A percentile compares a stretch with the other conserved stretches of the same genome.
These are phyloP conservation scores for Spathaspora arborariae DNA, from an alignment of 805 yeast genomes.

Conservation along the genomic window DNA sequence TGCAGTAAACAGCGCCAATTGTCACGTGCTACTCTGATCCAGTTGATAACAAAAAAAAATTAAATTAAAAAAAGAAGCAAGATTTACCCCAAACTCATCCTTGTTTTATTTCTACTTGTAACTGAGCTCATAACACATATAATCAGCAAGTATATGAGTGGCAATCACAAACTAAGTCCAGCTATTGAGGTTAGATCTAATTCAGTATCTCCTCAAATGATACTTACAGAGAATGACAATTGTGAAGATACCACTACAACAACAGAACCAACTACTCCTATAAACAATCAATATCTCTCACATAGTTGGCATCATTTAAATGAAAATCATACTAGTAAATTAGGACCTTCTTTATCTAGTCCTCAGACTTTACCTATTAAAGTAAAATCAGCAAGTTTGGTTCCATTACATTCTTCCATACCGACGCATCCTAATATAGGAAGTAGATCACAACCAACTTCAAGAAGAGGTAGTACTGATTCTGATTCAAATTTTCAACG, in stretches of 20 bases:
- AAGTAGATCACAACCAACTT: constrained; percentile 4
- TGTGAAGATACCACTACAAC: not conserved
- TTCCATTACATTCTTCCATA: not conserved
- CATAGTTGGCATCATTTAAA: constrained; percentile 7
- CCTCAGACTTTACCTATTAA: not conserved
- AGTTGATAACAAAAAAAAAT: not conserved
- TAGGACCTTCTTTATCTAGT: not conserved
- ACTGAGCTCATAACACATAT: no score
- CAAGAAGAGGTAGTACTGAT: constrained; percentile 9
- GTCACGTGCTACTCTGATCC: not conserved
- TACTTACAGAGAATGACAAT: not conserved
- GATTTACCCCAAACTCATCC: no score
- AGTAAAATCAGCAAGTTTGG: not conserved
- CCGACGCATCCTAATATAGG: not conserved
- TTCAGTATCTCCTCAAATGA: not conserved
- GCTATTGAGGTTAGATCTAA: not conserved
- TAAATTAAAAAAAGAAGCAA: not conserved
- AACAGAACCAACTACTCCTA: not conserved
- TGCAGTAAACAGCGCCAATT: no score
- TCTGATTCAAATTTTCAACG: constrained; percentile 14
- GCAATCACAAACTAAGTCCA: no score
- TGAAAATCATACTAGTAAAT: not conserved
- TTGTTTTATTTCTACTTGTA: no score
- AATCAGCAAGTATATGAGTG: no score
- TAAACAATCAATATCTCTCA: constrained; percentile 1